Percentiles rank a stretch among this genome's conserved stretches.
Conservation (phyloP, 805 yeast genomes). For the Teunomyces aglyptinius region DNA sequence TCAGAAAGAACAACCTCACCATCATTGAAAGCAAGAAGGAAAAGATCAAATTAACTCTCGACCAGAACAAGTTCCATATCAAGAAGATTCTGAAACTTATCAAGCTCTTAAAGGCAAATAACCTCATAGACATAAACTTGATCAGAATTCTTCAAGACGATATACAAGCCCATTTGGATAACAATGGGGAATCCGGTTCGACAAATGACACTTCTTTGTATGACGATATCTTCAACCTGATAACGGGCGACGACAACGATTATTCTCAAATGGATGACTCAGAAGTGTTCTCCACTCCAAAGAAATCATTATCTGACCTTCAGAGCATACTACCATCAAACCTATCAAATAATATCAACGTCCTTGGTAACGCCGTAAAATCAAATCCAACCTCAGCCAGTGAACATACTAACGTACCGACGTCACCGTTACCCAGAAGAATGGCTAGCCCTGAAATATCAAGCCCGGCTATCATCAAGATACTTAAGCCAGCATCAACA, state of each 20-base stretch:
- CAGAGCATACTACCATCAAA: not conserved
- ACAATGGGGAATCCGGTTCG: conserved; percentile 39
- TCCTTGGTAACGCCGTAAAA: not conserved
- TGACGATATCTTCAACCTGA: conserved; percentile 37
- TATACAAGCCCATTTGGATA: conserved; percentile 34
- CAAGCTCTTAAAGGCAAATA: conserved; percentile 25
- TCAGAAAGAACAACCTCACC: conserved; percentile 35
- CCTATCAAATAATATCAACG: not conserved
- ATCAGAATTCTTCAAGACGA: conserved; percentile 39
- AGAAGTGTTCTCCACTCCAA: conserved; percentile 9
- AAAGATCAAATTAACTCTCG: conserved; percentile 32
- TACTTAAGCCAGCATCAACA: conserved; percentile 53
- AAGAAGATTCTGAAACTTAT: conserved; percentile 34
- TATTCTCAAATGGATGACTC: conserved; percentile 12
- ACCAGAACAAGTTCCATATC: conserved; percentile 35
- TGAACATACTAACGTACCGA: not conserved
- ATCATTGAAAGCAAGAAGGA: conserved; percentile 41
- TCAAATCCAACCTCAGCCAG: not conserved
- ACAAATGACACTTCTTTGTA: conserved; percentile 39
- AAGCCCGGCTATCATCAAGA: conserved; percentile 41
- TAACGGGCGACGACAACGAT: conserved; percentile 10
- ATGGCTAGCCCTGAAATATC: conserved; percentile 25
- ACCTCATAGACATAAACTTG: conserved; percentile 27
- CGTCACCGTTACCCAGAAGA: conserved; percentile 11
- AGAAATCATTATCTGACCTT: conserved; percentile 4